Percentiles rank a stretch among this genome's conserved stretches.
Evolutionary conservation across 352 stramenopile species (phyloP).

Genomic region (Globisporangium cystogenes): DNA sequence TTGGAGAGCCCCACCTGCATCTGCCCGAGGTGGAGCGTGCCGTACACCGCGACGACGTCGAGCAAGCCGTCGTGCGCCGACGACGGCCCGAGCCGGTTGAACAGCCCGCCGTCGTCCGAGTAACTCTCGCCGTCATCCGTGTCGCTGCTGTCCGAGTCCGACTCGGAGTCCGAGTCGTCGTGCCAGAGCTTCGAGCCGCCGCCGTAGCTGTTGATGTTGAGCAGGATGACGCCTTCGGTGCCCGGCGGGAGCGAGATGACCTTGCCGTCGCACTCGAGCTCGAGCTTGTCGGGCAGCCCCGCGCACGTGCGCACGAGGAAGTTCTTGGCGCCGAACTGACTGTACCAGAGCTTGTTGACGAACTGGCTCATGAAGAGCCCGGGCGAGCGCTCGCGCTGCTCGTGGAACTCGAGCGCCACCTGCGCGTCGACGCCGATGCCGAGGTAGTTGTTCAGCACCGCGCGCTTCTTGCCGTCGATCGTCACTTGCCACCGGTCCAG

Average conservation of each 20-base stretch:
- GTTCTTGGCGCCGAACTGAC: slow-evolving; percentile 81
- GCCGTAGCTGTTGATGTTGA: slow-evolving; percentile 88
- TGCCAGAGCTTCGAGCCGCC: slow-evolving; percentile 87
- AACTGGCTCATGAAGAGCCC: slow-evolving; percentile 86
- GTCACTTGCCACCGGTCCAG: slow-evolving; percentile 71
- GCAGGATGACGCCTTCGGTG: slow-evolving; percentile 81
- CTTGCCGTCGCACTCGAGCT: slow-evolving; percentile 78
- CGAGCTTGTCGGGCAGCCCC: slow-evolving; percentile 66
- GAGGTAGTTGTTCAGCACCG: slow-evolving; percentile 78
- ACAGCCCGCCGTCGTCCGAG: slow-evolving; percentile 21
- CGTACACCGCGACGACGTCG: slow-evolving; percentile 92
- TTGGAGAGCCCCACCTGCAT: slow-evolving; percentile 89
- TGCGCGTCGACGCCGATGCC: slow-evolving; percentile 88
- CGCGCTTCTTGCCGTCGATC: slow-evolving; percentile 63
- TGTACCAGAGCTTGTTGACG: slow-evolving; percentile 92
- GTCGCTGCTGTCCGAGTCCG: slow-evolving; percentile 26
- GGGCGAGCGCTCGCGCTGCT: slow-evolving; percentile 82
- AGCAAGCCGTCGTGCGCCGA: slow-evolving; percentile 89
- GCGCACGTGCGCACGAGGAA: slow-evolving; percentile 83
- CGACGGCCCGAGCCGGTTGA: slow-evolving; percentile 36
- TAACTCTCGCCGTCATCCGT: slow-evolving; percentile 31
- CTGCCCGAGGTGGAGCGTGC: slow-evolving; percentile 92
- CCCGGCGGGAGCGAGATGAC: slow-evolving; percentile 57
- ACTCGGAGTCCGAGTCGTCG: slow-evolving; percentile 63
- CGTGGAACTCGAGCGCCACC: slow-evolving; percentile 88